Percentiles rank a stretch among this genome's conserved stretches.
Evolutionary conservation across 1,139 yeast species (phyloP).

Genomic region (Neolecta irregularis): DNA sequence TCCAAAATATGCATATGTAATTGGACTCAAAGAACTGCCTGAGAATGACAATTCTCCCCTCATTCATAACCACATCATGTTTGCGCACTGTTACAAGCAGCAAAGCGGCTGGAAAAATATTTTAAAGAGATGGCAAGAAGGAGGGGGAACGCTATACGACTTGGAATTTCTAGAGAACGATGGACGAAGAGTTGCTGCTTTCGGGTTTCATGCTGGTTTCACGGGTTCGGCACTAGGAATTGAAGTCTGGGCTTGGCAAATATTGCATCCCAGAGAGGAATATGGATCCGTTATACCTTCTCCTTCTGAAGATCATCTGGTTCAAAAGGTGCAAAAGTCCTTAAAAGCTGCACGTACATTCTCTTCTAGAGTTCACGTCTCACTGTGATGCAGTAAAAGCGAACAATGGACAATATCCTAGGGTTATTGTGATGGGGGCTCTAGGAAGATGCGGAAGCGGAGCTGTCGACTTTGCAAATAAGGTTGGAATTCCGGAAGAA

Average conservation of each 20-base stretch:
- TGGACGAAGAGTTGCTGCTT: conserved; percentile 98
- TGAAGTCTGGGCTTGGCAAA: conserved; percentile 88
- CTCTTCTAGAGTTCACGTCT: too few relatives aligned
- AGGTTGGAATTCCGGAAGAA: conserved; percentile 75
- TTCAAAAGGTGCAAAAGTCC: conserved; percentile 51
- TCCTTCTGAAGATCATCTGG: conserved; percentile 59
- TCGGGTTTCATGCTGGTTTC: conserved; percentile 96
- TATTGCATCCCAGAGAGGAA: conserved; percentile 54
- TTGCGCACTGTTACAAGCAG: conserved; percentile 95
- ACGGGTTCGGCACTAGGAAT: conserved; percentile 98
- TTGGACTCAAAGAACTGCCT: conserved; percentile 90
- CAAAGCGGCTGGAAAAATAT: conserved; percentile 97
- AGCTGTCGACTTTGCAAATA: conserved; percentile 67
- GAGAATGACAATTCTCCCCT: conserved; percentile 82
- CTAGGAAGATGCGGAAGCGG: conserved; percentile 99
- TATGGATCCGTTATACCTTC: conserved; percentile 56
- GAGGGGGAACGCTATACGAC: conserved; percentile 81
- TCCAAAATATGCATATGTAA: conserved; percentile 73
- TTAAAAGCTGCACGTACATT: too few relatives aligned
- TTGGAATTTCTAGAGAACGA: conserved; percentile 88
- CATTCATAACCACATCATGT: conserved; percentile 89
- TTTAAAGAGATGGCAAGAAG: conserved; percentile 71
- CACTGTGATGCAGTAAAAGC: conserved; percentile 39
- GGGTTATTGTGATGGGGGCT: conserved; percentile 71
- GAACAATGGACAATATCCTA: conserved; percentile 6